phyloP scores from a whole-genome alignment of 2,329 filamentous ascomycete genomes.

The Dryadomyces quercivorus region DNA sequence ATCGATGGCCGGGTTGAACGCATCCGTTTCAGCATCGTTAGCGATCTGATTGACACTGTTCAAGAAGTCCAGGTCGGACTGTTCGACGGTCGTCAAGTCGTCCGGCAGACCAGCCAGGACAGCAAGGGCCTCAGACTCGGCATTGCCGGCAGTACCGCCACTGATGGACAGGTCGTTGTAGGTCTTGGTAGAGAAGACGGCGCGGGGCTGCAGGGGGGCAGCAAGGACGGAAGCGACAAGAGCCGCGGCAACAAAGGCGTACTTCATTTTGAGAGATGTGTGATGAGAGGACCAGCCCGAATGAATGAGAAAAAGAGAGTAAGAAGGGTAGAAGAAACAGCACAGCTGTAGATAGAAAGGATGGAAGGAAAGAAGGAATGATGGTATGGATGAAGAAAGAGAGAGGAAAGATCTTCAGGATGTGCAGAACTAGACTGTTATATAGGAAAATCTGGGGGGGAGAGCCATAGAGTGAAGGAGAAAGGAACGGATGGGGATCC shows the following conservation, averaged over 20 bases:
- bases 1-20: constrained; percentile 33
- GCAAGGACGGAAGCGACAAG: constrained; percentile 12
- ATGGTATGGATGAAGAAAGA: not conserved
- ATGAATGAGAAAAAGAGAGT: constrained; percentile 6
- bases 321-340: constrained; percentile 12
- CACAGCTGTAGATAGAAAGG: constrained; percentile 14
- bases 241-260: constrained; percentile 14
- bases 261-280: constrained; percentile 14
- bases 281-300: not conserved
- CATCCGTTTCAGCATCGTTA: constrained; percentile 30
- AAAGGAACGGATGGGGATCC: not conserved
- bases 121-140: constrained; percentile 20
- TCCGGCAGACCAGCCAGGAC: constrained; percentile 18
- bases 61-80: constrained; percentile 27
- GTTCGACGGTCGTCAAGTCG: constrained; percentile 24
- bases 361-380: constrained; percentile 2
- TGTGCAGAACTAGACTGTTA: not conserved
- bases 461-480: not conserved
- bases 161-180: constrained; percentile 26
- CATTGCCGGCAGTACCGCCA: constrained; percentile 21
- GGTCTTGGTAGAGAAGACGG: constrained; percentile 17
- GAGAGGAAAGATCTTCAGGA: constrained; percentile 1
- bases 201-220: constrained; percentile 14
- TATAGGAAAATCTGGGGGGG: not conserved
- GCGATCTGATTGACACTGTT: constrained; percentile 30